Base-by-base conservation (phyloP, 2,329 filamentous ascomycete genomes). In the Claviceps spartinae region DNA sequence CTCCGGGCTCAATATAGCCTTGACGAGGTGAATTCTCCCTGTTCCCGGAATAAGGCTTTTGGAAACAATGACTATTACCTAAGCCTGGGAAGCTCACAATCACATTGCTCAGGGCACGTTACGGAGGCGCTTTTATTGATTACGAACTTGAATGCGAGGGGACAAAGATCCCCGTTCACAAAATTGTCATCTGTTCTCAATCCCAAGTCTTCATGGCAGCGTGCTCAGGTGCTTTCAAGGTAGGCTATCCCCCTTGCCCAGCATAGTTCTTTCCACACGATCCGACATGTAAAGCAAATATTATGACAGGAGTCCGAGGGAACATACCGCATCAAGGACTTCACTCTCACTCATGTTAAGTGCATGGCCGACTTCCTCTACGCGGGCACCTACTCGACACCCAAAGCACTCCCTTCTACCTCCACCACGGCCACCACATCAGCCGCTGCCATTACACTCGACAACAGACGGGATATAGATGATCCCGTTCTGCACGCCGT, bases 401-500 rank as follows among this genome's bases (percentile, higher is more conserved):
- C 22, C 47, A 26, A 48, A 22, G 14, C 22, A n/a, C 37, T 14
- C 18, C 3, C 30, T 3, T 14, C 26, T n/a, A 2, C 26, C 7
- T n/a, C 16, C 26, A 20, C 2, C 4, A 20, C 44, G 26, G 34
- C 16, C 13, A n/a, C 22, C 8, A 20, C 8, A 11, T 8, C 43
- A 20, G 20, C 20, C 20, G 20, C 20, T 22, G 14, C 22, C 26
- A 20, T 9, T 16, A 37, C 20, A 3, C 13, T 34, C 46, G 22
- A 38, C 34, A 20, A 40, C 4, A 48, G 20, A 40, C 40, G 47
- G 20, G 22, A 24, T 20, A 9, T 8, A n/a, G 47, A 48, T 24
- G 47, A 48, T 24, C 47, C 47, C 36, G 47, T 41, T 16, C 24
- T 48, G n/a, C 47, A 48, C 47, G 47, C 37, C 47, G 22, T 48